Conservation (phyloP, 306 rosid species). For the Acacia acuminata region DNA sequence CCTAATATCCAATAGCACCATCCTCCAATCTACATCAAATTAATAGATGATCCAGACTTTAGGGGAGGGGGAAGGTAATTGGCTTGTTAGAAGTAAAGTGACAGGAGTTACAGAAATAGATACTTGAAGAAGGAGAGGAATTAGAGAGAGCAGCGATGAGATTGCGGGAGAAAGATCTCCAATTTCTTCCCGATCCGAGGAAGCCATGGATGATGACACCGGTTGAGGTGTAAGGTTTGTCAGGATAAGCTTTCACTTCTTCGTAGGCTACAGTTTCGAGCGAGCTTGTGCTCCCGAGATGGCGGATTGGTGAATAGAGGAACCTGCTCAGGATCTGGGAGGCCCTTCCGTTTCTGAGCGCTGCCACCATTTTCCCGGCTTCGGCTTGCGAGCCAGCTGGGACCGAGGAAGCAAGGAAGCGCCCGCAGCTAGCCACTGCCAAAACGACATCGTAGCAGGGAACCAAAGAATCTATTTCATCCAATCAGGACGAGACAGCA, state of each 20-base stretch:
- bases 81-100: not conserved
- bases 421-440: not conserved
- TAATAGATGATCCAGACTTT: not conserved
- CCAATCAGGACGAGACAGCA: not conserved
- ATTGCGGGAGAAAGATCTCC: conserved; percentile 80
- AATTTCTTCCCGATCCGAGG: conserved; percentile 77
- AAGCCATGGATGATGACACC: conserved; percentile 87
- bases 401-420: not conserved
- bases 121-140: conserved; percentile 68
- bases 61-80: not conserved
- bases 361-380: conserved; percentile 49
- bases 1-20: conserved; percentile 84
- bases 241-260: conserved; percentile 55
- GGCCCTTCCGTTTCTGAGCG: conserved; percentile 40
- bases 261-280: conserved; percentile 76
- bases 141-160: conserved; percentile 62
- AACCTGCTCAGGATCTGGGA: conserved; percentile 42
- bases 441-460: not conserved
- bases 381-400: not conserved
- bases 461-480: not conserved
- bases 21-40: conserved; percentile 65
- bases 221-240: conserved; percentile 63
- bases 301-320: conserved; percentile 44
- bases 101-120: not conserved
- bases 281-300: conserved; percentile 32